Percentiles rank a stretch among this genome's conserved stretches.
phyloP scores from a whole-genome alignment of 2,329 filamentous ascomycete species.

The Pseudogymnoascus verrucosus region DNA sequence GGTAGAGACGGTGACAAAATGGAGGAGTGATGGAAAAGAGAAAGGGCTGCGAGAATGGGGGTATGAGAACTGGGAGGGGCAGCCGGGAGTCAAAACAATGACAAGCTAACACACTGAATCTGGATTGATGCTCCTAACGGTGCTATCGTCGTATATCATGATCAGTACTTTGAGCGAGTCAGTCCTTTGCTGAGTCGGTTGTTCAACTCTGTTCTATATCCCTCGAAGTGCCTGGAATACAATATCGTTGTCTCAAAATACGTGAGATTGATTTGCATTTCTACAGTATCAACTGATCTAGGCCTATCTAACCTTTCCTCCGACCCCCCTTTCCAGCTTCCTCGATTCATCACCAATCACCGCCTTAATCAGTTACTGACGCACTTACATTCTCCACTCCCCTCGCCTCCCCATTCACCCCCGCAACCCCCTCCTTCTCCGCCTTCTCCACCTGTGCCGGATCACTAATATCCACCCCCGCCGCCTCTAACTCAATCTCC shows the following conservation, averaged over 20 bases:
- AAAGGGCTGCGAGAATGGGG: background rate
- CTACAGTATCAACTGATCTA: background rate
- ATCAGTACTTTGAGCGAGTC: background rate
- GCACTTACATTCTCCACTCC: background rate
- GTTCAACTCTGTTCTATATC: background rate
- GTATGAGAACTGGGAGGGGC: background rate
- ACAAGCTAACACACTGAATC: background rate
- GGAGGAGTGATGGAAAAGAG: background rate
- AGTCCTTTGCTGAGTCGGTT: background rate
- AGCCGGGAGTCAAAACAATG: background rate
- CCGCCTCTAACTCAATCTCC: constrained; percentile 42
- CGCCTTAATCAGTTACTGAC: background rate
- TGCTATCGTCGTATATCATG: background rate
- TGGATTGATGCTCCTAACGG: too few species aligned
- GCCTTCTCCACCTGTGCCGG: constrained; percentile 15
- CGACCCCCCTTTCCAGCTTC: background rate
- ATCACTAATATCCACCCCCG: constrained; percentile 40
- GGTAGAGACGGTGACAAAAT: background rate
- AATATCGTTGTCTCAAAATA: background rate
- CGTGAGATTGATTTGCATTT: background rate
- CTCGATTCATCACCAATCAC: background rate
- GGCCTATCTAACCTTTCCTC: background rate
- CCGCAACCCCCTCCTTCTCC: background rate
- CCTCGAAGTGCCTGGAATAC: background rate
- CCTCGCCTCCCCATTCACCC: background rate